Evolutionary conservation across 176 grass and related monocot species (phyloP), one percentile per base, ranked within the genome.

Genomic region (Stipa capillata): DNA sequence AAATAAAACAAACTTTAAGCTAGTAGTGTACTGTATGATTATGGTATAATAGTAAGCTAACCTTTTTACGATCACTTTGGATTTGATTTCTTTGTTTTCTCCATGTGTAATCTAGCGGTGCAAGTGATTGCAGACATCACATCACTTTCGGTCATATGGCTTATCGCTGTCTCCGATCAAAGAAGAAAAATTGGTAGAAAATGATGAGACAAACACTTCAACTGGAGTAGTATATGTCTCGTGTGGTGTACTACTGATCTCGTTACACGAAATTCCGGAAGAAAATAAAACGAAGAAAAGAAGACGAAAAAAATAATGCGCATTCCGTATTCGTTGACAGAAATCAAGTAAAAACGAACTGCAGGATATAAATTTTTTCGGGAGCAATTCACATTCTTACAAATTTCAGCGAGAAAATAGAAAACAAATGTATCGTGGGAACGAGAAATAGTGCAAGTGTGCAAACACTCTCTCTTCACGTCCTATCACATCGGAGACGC

Each of bases 401-500:
- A 34, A 11, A 47, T 32, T 20, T 55, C 24, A 41, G 21, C 15
- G 33, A 73, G n/a, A 45, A 47, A 32, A 18, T 58, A 72, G 23
- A 43, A 52, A 28, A 33, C 20, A 64, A 8, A 35, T 3, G 23
- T 3, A n/a, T n/a, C 44, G 11, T 37, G 29, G 18, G 21, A 78
- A 42, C 45, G 45, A 81, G 85, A 61, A 87, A 62, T 32, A 77
- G 35, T n/a, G 51, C 51, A 54, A 27, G 33, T 57, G 51, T 74
- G n/a, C 0, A 69, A 49, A 28, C 21, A 27, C 73, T 33, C 35
- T 44, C 53, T 28, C 17, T 66, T 68, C 18, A 79, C 40, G 81
- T 79, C 68, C 45, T 7, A 68, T 84, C 59, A 25, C 80, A 79
- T 83, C 86, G 16, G 35, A 25, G 73, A 27, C 20, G 34, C 62